phyloP scores from a whole-genome alignment of 139 green algal genomes.

The Tetraselmis striata region DNA sequence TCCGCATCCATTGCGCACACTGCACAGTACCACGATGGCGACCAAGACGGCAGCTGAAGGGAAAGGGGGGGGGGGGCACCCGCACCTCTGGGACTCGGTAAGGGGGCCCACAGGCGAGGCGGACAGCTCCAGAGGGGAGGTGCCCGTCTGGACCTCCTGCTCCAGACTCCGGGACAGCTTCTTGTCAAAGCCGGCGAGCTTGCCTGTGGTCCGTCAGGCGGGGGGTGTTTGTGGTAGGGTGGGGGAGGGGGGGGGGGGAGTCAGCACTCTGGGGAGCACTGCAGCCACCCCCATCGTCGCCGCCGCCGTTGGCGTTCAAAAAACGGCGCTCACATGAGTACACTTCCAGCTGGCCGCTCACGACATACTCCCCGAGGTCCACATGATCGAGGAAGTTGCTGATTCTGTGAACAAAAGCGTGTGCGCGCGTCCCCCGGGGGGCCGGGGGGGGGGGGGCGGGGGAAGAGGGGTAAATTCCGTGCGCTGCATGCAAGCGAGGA shows the following conservation, averaged over 20 bases:
- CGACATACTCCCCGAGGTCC: slow-evolving; percentile 80
- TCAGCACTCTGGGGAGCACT: neutral
- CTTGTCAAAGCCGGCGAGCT: slow-evolving; percentile 94
- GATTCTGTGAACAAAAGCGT: slow-evolving; percentile 43
- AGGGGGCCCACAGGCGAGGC: slow-evolving; percentile 82
- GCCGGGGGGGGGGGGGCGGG: no score
- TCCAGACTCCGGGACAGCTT: slow-evolving; percentile 91
- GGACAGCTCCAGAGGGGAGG: slow-evolving; percentile 63
- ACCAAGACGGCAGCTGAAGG: no score
- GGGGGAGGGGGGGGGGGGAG: neutral
- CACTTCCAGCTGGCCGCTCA: slow-evolving; percentile 81
- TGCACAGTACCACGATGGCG: no score
- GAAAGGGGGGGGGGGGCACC: no score
- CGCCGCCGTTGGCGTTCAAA: neutral
- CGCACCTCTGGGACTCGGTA: slow-evolving; percentile 57
- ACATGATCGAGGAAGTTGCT: slow-evolving; percentile 83
- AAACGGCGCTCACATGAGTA: slow-evolving; percentile 81
- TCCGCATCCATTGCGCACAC: no score
- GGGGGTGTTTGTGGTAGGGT: neutral
- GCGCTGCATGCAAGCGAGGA: no score
- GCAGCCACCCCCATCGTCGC: neutral
- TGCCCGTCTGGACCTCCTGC: slow-evolving; percentile 68
- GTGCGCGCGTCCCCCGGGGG: no score
- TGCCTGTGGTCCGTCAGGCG: slow-evolving; percentile 57
- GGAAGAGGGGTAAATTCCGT: no score